Evolutionary conservation across 176 grass and related monocot genomes (phyloP).

Genomic region (Oryza glaberrima): DNA sequence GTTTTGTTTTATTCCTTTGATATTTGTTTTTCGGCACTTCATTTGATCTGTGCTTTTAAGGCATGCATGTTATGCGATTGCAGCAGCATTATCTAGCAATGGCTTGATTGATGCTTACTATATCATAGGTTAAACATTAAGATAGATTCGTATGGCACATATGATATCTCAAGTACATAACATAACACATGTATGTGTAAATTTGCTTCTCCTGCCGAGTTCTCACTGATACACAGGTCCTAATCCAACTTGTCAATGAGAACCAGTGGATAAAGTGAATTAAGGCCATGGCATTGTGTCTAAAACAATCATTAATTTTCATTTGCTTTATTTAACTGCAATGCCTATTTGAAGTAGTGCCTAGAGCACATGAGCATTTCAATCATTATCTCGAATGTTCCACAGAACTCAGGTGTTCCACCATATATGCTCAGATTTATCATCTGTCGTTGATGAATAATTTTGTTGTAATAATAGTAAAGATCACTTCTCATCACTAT

Average conservation of each 20-base stretch:
- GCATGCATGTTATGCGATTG: background rate
- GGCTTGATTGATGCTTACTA: slow-evolving; percentile 29
- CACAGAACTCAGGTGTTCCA: background rate
- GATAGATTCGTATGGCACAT: background rate
- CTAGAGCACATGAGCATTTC: background rate
- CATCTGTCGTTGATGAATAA: background rate
- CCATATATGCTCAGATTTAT: slow-evolving; percentile 15
- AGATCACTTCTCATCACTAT: slow-evolving; percentile 15
- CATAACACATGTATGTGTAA: background rate
- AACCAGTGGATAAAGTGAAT: background rate
- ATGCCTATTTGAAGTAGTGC: background rate
- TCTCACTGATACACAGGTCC: background rate
- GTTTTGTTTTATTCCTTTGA: slow-evolving; percentile 2
- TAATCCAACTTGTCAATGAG: background rate
- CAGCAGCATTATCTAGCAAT: slow-evolving; percentile 5
- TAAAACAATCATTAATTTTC: background rate
- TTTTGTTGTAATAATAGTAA: slow-evolving; percentile 6
- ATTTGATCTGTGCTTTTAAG: slow-evolving; percentile 18
- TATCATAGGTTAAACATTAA: background rate
- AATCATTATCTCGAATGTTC: background rate
- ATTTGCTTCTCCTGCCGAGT: background rate
- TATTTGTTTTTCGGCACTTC: background rate
- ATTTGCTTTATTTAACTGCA: slow-evolving; percentile 10
- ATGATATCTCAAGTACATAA: slow-evolving; percentile 1
- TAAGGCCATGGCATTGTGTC: background rate